Evolutionary conservation across 352 stramenopile species (phyloP), one percentile per base, ranked within the genome.

Genomic region (Phytopythium oedochilum): DNA sequence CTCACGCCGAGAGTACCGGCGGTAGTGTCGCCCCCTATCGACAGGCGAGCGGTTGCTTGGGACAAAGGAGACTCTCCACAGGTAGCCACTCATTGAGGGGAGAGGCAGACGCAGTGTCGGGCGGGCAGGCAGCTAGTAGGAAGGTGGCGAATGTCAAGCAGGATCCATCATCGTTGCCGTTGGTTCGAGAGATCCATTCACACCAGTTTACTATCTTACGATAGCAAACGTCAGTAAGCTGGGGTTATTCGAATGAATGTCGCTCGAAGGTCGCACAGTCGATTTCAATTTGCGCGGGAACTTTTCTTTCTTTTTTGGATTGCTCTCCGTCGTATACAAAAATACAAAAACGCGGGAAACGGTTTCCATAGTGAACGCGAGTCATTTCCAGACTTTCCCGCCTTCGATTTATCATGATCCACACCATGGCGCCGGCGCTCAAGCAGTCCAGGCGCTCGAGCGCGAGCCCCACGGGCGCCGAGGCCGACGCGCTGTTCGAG

Each of bases 401-500:
- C n/a, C n/a, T n/a, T n/a, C n/a, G n/a, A n/a, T n/a, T n/a, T n/a
- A n/a, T n/a, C n/a, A n/a, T n/a, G n/a, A n/a, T n/a, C n/a, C n/a
- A n/a, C n/a, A n/a, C 20, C 43, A 53, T 36, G 46, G n/a, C 47
- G 28, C 32, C 43, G 23, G 12, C 25, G 23, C 11, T 15, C 20
- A 38, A 18, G 44, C 44, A 22, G 44, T 26, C 8, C 28, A 17
- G 15, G 49, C 32, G 26, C 35, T 31, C 35, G 10, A 42, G 47
- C 32, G 31, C 12, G 10, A 56, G 22, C 35, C 36, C 39, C 36
- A 40, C 35, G 35, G 15, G 23, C 47, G 36, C 20, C 52, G 39
- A 42, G 47, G 53, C 90, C 11, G 78, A 89, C 60, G 53, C 70
- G 46, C 67, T 88, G 17, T 92, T 89, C 63, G 82, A 88, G 68